Base-by-base conservation (phyloP, 495 filamentous ascomycete genomes). In the Aspergillus bridgeri region DNA sequence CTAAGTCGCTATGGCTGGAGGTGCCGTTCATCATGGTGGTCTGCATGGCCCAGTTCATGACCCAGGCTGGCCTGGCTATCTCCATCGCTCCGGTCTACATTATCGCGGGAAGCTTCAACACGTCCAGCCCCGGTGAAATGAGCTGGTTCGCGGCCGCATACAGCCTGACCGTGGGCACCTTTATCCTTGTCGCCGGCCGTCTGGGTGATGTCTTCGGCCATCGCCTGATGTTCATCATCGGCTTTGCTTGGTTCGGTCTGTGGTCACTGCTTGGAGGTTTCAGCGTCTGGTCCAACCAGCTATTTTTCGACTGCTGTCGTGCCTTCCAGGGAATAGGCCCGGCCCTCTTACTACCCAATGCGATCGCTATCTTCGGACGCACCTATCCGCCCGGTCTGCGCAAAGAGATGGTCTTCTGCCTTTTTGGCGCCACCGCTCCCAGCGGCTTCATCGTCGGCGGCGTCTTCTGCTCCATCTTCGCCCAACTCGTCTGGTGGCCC, bases 141-240 rank as follows among this genome's bases (percentile, higher is more conserved):
- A 78, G 70, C 50, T 82, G 82, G 77, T 73, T 68, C 56, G 65
- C 76, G 27, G 75, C 77, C 1, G 80, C 73, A 2, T 84, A 84
- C 63, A 73, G 71, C 21, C 55, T 85, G 11, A 87, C 83, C 0
- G 77, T 87, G 6, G 85, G 86, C 6, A 83, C 82, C 2, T 88
- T 87, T 57, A 84, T 89, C 51, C 69, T 89, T 11, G 77, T 84
- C 6, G 78, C 83, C 4, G 84, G 86, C 6, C 75, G 86, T 13
- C 68, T 88, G 3, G 87, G 88, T 0, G 87, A 89, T 52, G 70
- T 83, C 4, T 83, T 81, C 56, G 87, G 87, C 13, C 81, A 88
- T 64, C 83, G 85, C 50, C 69, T 72, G 1, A 66, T 89, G 62
- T 85, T 89, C 50, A 67, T 84, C 13, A 57, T 77, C 19, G 87